These are phyloP conservation scores for Stygiomarasmius scandens DNA, from an alignment of 1,284 basidiomycete genomes.

Conservation along the genomic window DNA sequence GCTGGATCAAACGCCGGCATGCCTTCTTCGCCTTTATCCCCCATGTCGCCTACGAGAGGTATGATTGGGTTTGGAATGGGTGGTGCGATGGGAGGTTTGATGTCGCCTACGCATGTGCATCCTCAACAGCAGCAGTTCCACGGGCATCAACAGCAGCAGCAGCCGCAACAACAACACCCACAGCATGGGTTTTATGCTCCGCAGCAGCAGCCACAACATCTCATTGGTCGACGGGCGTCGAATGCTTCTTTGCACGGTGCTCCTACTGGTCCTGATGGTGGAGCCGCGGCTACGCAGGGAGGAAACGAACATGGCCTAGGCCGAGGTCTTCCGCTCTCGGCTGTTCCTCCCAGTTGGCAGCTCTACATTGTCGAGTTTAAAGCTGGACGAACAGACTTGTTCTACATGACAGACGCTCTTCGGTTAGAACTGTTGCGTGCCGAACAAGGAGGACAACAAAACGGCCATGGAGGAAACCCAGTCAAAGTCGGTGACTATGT, in stretches of 20 bases:
- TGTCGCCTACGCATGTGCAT: constrained; percentile 37
- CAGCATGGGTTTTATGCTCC: constrained; percentile 3
- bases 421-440: constrained; percentile 15
- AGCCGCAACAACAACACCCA: constrained; percentile 18
- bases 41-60: constrained; percentile 9
- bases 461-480: constrained; percentile 45
- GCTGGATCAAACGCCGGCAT: constrained; percentile 6
- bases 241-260: not conserved
- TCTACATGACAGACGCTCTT: constrained; percentile 76
- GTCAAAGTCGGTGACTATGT: constrained; percentile 82
- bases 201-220: constrained; percentile 8
- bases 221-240: not conserved
- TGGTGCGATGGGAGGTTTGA: constrained; percentile 20
- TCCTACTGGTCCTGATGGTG: not conserved
- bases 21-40: not conserved
- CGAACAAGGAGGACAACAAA: constrained; percentile 7
- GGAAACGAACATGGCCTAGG: constrained; percentile 64
- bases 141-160: constrained; percentile 43
- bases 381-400: constrained; percentile 92
- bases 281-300: constrained; percentile 21
- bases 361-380: constrained; percentile 98
- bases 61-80: constrained; percentile 7
- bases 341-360: constrained; percentile 83
- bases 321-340: constrained; percentile 85
- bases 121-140: constrained; percentile 22